Conservation (phyloP, 495 filamentous ascomycete genomes). For the Aspergillus mulundensis region DNA sequence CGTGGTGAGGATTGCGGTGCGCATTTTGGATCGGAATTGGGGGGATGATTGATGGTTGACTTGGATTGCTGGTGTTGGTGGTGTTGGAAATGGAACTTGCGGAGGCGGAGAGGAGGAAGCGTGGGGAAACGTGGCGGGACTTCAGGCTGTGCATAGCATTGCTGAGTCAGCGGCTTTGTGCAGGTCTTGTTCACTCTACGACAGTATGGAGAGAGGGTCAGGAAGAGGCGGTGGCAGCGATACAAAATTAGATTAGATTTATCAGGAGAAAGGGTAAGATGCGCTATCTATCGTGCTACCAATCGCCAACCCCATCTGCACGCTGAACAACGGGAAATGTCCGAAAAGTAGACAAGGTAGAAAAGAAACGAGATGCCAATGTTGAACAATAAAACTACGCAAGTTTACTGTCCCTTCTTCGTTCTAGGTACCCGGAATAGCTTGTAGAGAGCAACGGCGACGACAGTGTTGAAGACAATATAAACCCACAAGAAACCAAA, state of each 20-base stretch:
- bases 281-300: too few relatives aligned
- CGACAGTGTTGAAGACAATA: slow-evolving; percentile 61
- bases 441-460: slow-evolving; percentile 65
- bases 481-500: slow-evolving; percentile 58
- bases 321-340: too few relatives aligned
- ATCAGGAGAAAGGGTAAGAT: too few relatives aligned
- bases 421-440: slow-evolving; percentile 63
- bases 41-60: neutral
- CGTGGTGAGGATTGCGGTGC: slow-evolving; percentile 28
- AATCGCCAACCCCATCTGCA: too few relatives aligned
- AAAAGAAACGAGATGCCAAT: neutral
- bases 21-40: slow-evolving; percentile 26
- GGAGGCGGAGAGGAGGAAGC: neutral
- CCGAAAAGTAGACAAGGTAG: neutral
- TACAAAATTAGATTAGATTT: too few relatives aligned
- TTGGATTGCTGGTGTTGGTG: neutral
- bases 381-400: neutral
- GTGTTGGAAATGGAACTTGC: neutral
- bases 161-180: neutral
- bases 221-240: too few relatives aligned
- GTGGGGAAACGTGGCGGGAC: neutral
- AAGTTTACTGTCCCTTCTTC: slow-evolving; percentile 1
- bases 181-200: neutral
- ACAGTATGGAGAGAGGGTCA: too few relatives aligned
- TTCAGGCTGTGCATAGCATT: neutral